Evolutionary conservation across 805 yeast species (phyloP).

Genomic region (Wickerhamiella spandovensis): DNA sequence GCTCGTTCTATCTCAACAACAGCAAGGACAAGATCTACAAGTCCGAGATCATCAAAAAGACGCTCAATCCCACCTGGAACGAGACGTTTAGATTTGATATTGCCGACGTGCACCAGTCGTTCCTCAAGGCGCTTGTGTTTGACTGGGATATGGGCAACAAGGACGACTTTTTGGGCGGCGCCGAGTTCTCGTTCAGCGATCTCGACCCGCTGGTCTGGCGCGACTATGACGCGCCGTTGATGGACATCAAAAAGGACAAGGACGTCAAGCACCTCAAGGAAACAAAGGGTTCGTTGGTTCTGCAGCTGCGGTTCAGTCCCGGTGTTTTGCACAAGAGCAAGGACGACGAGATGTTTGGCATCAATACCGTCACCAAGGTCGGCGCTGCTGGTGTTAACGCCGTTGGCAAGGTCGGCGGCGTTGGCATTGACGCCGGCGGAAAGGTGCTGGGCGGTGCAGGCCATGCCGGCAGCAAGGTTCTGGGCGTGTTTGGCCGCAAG

Average conservation of each 20-base stretch:
- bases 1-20: constrained; percentile 54
- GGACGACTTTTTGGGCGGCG: constrained; percentile 71
- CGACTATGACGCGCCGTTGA: constrained; percentile 40
- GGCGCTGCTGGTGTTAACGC: constrained; percentile 27
- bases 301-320: constrained; percentile 55
- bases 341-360: constrained; percentile 12
- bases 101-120: constrained; percentile 7
- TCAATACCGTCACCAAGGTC: constrained; percentile 15
- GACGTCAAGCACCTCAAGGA: constrained; percentile 34
- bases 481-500: constrained; percentile 29
- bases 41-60: constrained; percentile 71
- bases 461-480: constrained; percentile 27
- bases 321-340: constrained; percentile 36
- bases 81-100: constrained; percentile 35
- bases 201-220: constrained; percentile 45
- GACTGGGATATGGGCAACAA: constrained; percentile 94
- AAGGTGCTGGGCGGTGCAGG: constrained; percentile 29
- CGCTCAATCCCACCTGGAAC: constrained; percentile 83
- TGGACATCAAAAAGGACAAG: constrained; percentile 26
- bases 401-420: constrained; percentile 40
- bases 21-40: constrained; percentile 43
- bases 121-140: constrained; percentile 34
- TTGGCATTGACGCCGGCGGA: constrained; percentile 35
- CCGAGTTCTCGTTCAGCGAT: constrained; percentile 40
- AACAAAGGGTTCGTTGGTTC: constrained; percentile 47